phyloP scores from a whole-genome alignment of 129 eudicot species.

The Flaveria bidentis region DNA sequence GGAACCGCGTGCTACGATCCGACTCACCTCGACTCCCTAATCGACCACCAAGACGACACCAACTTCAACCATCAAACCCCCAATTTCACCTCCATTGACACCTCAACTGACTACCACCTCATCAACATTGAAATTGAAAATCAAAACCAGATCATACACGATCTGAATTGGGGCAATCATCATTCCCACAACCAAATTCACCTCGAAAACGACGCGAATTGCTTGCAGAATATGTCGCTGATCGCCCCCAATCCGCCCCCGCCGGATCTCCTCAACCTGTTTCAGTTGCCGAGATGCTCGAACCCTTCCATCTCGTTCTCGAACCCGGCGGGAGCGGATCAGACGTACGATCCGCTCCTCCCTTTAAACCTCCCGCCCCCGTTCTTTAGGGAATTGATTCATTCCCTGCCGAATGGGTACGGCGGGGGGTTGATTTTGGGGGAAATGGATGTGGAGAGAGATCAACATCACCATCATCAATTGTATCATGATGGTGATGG shows the following conservation, averaged over 20 bases:
- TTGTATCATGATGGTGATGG: slow-evolving; percentile 69
- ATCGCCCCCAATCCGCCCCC: slow-evolving; percentile 49
- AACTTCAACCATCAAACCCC: slow-evolving; percentile 23
- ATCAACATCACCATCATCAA: slow-evolving; percentile 32
- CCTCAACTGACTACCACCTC: slow-evolving; percentile 43
- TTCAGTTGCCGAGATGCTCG: slow-evolving; percentile 58
- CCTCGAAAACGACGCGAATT: slow-evolving; percentile 15
- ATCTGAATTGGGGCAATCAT: slow-evolving; percentile 27
- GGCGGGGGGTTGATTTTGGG: slow-evolving; percentile 52
- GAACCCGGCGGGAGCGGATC: slow-evolving; percentile 35
- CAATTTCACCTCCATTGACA: slow-evolving; percentile 45
- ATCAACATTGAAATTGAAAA: slow-evolving; percentile 51
- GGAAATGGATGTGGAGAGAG: slow-evolving; percentile 58
- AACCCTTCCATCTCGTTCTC: slow-evolving; percentile 55
- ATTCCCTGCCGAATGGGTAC: slow-evolving; percentile 63
- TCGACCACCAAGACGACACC: slow-evolving; percentile 33
- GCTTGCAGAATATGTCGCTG: slow-evolving; percentile 34
- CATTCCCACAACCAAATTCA: slow-evolving; percentile 40
- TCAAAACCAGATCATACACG: slow-evolving; percentile 37
- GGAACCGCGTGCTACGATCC: slow-evolving; percentile 62
- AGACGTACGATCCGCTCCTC: slow-evolving; percentile 55
- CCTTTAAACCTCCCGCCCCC: slow-evolving; percentile 84
- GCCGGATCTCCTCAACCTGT: slow-evolving; percentile 69
- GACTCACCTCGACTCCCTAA: slow-evolving; percentile 37
- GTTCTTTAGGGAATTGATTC: slow-evolving; percentile 64